Base-by-base conservation (phyloP, 2,329 filamentous ascomycete genomes). In the Ascochyta rabiei region DNA sequence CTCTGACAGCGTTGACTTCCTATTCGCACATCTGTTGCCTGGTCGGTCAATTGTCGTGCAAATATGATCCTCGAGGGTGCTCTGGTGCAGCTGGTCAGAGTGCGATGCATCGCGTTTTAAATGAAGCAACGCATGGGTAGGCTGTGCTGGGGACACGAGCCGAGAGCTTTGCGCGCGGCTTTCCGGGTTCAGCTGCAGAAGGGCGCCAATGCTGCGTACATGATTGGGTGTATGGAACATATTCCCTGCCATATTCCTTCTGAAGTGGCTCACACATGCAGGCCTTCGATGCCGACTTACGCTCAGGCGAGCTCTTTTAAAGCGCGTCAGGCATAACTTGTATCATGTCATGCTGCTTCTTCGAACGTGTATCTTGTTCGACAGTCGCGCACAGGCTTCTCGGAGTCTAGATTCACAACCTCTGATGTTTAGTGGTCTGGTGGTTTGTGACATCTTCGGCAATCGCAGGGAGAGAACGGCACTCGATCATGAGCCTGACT, bases 171-270 rank as follows among this genome's bases (percentile, higher is more conserved):
- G 26, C 33, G 35, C 30, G 41, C 46, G 35, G 46, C 30, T 42
- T 7, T 34, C 10, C 19, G 10, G 15, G 39, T 24, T 19, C 19
- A 33, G 12, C 9, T 16, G 46, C 52, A 42, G 41, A 5, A 30
- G n/a, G 41, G 52, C 52, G 52, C 35, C 38, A 43, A 50, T 38
- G 18, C 41, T 35, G 46, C 35, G n/a, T 15, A 24, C 19, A 8
- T 16, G 46, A 50, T 55, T 55, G 52, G 52, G 33, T 30, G 15
- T 15, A 46, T 21, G 35, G 35, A 35, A 6, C 4, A 13, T 4
- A 15, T 8, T 23, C 46, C 35, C 35, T 28, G 41, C 26, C 7
- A 24, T 16, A 4, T 15, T 26, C 21, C 42, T n/a, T 30, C 12
- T 34, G 15, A 16, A 43, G 13, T 30, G 4, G 28, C 28, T 30